These are phyloP conservation scores for Cyphellophora attinorum DNA, from an alignment of 2,329 filamentous ascomycete species.

Conservation along the genomic window DNA sequence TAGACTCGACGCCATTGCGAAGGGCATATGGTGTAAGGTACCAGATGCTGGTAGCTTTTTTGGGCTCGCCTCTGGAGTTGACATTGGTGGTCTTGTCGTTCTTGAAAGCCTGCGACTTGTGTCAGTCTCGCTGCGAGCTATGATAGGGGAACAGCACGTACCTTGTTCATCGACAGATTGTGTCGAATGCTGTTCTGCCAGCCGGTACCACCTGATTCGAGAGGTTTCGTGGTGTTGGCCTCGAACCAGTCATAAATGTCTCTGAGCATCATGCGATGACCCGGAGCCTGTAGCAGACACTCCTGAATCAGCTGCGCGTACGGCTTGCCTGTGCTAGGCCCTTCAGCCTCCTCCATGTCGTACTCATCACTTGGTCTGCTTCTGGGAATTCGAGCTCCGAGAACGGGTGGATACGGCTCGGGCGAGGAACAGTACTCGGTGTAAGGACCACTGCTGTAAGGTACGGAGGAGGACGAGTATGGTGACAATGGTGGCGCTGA, in stretches of 20 bases:
- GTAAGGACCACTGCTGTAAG: neutral
- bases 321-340: slow-evolving; percentile 44
- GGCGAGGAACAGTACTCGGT: slow-evolving; percentile 3
- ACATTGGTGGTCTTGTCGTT: slow-evolving; percentile 21
- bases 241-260: slow-evolving; percentile 89
- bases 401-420: neutral
- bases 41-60: slow-evolving; percentile 66
- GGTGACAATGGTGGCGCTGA: too few species aligned
- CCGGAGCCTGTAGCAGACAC: slow-evolving; percentile 59
- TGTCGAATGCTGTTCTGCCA: slow-evolving; percentile 97
- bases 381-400: neutral
- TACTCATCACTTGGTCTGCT: neutral
- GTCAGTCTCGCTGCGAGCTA: slow-evolving; percentile 8
- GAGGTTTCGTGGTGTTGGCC: slow-evolving; percentile 67
- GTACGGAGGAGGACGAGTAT: neutral
- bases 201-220: slow-evolving; percentile 51
- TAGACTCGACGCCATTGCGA: slow-evolving; percentile 67
- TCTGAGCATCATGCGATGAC: slow-evolving; percentile 65
- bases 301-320: slow-evolving; percentile 76
- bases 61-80: slow-evolving; percentile 41
- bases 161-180: slow-evolving; percentile 90
- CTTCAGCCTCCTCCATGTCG: slow-evolving; percentile 16
- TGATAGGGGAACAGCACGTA: slow-evolving; percentile 37
- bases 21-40: slow-evolving; percentile 62
- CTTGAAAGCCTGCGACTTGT: slow-evolving; percentile 24